Conservation (phyloP, 2,329 filamentous ascomycete genomes). For the Colletotrichum viniferum region DNA sequence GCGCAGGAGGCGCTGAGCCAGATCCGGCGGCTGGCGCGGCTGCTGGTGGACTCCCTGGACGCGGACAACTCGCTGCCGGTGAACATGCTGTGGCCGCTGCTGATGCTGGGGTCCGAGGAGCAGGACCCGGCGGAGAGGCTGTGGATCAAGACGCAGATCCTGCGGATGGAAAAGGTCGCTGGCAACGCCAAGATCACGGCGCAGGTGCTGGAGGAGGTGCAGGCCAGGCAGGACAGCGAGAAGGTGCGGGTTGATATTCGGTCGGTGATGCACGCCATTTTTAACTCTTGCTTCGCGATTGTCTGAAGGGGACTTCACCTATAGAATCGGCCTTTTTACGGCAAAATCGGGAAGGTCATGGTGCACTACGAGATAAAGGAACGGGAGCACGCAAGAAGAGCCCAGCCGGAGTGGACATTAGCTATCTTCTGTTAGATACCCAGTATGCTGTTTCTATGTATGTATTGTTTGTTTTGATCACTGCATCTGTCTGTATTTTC, state of each 20-base stretch:
- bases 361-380: neutral
- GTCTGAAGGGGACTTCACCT: slow-evolving; percentile 28
- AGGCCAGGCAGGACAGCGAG: slow-evolving; percentile 44
- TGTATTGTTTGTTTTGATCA: neutral
- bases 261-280: slow-evolving; percentile 51
- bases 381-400: neutral
- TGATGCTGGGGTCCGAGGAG: slow-evolving; percentile 61
- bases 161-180: slow-evolving; percentile 49
- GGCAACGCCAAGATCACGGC: slow-evolving; percentile 49
- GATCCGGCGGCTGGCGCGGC: slow-evolving; percentile 50
- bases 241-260: slow-evolving; percentile 48
- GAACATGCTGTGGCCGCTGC: slow-evolving; percentile 61
- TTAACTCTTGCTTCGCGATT: slow-evolving; percentile 58
- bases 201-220: slow-evolving; percentile 50
- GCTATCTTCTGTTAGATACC: neutral
- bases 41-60: slow-evolving; percentile 46
- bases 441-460: neutral
- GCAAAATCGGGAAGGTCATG: neutral
- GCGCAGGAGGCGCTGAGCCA: slow-evolving; percentile 50
- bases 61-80: slow-evolving; percentile 53
- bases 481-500: neutral
- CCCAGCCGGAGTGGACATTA: neutral
- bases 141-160: slow-evolving; percentile 57
- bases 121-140: slow-evolving; percentile 49
- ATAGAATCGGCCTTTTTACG: neutral